Conservation (phyloP, 2,329 filamentous ascomycete species). For the Talaromyces marneffei region DNA sequence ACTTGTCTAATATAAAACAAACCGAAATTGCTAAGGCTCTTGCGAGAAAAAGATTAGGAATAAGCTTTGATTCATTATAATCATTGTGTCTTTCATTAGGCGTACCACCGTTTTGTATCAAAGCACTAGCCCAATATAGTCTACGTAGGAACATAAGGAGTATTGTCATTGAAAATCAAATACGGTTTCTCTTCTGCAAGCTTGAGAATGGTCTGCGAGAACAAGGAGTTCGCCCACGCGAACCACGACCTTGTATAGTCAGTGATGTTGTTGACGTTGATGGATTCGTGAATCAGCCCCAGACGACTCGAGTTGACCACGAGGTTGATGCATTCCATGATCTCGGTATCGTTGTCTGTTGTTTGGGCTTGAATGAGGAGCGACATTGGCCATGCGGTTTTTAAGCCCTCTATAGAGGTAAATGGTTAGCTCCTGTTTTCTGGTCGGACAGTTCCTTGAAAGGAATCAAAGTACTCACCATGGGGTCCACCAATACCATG, state of each 20-base stretch:
- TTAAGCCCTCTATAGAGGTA: constrained; percentile 66
- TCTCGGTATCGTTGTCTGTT: constrained; percentile 73
- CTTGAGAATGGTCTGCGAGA: constrained; percentile 86
- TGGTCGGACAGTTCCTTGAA: constrained; percentile 6
- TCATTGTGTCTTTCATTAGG: neutral
- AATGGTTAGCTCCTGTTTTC: neutral
- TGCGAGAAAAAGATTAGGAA: neutral
- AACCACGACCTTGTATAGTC: constrained; percentile 91
- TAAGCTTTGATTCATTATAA: neutral
- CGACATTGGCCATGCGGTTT: constrained; percentile 96
- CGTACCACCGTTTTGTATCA: neutral
- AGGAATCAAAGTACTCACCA: constrained; percentile 34
- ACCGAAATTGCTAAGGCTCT: too few species aligned
- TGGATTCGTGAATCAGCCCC: constrained; percentile 85
- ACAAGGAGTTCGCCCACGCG: constrained; percentile 96
- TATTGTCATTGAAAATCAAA: constrained; percentile 67
- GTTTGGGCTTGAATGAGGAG: constrained; percentile 88
- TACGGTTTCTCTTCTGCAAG: constrained; percentile 83
- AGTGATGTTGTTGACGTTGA: constrained; percentile 66
- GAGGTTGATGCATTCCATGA: constrained; percentile 62
- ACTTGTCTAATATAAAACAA: too few species aligned
- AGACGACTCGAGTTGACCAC: constrained; percentile 71
- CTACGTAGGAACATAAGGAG: constrained; percentile 9
- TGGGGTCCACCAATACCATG: constrained; percentile 80
- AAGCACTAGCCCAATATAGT: neutral